These are phyloP conservation scores for Sarocladium brachiariae DNA, from an alignment of 2,329 filamentous ascomycete genomes.

Conservation along the genomic window DNA sequence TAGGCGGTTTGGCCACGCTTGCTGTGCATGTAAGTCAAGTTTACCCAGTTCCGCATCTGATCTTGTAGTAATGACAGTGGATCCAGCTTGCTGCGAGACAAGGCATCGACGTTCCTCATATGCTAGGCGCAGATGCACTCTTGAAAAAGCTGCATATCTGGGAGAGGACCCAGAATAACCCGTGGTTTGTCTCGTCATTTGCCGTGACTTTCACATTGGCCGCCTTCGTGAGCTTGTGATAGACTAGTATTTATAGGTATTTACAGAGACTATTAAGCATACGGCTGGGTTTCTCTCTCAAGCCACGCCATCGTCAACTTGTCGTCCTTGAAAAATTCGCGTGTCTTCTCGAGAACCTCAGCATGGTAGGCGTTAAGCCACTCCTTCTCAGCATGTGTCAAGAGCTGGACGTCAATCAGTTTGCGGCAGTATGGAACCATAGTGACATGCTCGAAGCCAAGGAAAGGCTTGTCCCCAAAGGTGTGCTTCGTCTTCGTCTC, in stretches of 20 bases:
- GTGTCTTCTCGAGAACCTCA: conserved; percentile 77
- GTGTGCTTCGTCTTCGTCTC: conserved; percentile 81
- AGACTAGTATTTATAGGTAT: neutral
- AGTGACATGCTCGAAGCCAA: conserved; percentile 95
- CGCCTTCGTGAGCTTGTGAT: conserved; percentile 38
- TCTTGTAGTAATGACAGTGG: neutral
- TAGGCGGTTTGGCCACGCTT: conserved; percentile 59
- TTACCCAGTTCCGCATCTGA: neutral
- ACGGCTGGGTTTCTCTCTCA: conserved; percentile 72
- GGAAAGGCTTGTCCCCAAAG: conserved; percentile 89
- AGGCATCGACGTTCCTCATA: conserved; percentile 33
- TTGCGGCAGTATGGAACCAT: conserved; percentile 94
- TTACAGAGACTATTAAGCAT: conserved; percentile 20
- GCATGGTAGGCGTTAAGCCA: conserved; percentile 86
- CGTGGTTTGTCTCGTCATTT: conserved; percentile 63
- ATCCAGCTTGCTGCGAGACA: conserved; percentile 36
- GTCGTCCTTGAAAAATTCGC: conserved; percentile 67
- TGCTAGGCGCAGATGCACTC: conserved; percentile 30
- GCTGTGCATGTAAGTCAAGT: conserved; percentile 51
- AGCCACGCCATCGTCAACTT: conserved; percentile 71
- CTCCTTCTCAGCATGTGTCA: conserved; percentile 67
- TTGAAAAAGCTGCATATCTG: conserved; percentile 33
- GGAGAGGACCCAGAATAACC: conserved; percentile 47
- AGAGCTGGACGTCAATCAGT: conserved; percentile 66
- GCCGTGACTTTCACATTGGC: conserved; percentile 67